These are phyloP conservation scores for Hymenoscyphus albidus DNA, from an alignment of 2,329 filamentous ascomycete genomes.

Conservation along the genomic window DNA sequence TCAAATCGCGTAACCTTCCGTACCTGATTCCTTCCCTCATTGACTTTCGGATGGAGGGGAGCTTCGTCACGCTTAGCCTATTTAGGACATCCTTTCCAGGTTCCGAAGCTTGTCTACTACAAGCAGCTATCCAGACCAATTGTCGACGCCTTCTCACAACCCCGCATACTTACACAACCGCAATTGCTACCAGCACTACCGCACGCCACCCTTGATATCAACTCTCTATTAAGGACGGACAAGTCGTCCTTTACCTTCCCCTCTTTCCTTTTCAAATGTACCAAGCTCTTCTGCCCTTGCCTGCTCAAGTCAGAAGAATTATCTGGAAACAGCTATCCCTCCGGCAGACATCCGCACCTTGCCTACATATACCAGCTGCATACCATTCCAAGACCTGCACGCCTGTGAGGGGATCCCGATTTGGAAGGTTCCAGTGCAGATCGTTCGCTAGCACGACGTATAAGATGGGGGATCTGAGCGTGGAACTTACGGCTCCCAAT, in stretches of 20 bases:
- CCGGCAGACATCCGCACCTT: neutral
- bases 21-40: neutral
- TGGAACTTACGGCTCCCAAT: constrained; percentile 71
- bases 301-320: constrained; percentile 18
- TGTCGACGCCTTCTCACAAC: constrained; percentile 5
- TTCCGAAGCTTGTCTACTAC: constrained; percentile 11
- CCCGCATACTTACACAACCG: constrained; percentile 9
- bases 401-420: neutral
- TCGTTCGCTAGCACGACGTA: constrained; percentile 20
- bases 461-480: constrained; percentile 41
- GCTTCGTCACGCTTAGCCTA: constrained; percentile 5
- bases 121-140: constrained; percentile 18
- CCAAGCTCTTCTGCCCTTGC: constrained; percentile 19
- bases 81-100: constrained; percentile 13
- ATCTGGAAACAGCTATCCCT: constrained; percentile 14
- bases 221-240: neutral
- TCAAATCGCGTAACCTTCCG: neutral
- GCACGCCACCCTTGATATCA: constrained; percentile 16
- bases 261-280: constrained; percentile 16
- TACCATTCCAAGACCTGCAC: neutral
- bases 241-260: neutral
- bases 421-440: constrained; percentile 7
- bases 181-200: neutral
- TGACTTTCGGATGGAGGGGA: neutral
- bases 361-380: neutral